Evolutionary conservation across 2,329 filamentous ascomycete species (phyloP), one percentile per base, ranked within the genome.

Genomic region (Diaporthe caulivora): DNA sequence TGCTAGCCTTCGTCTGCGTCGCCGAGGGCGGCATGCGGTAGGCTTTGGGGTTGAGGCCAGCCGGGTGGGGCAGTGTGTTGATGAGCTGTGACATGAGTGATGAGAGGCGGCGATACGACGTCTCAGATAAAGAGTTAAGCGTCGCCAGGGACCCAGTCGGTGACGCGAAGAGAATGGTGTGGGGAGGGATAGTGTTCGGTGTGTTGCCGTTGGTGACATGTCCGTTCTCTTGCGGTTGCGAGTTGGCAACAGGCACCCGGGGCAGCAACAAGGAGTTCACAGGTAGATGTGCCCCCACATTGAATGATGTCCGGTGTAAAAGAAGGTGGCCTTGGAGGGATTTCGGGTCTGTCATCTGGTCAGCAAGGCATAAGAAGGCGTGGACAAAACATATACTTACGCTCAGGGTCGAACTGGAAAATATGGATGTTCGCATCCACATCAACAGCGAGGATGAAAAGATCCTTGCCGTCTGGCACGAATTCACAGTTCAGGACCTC

Each of bases 361-460:
- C 77, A 83, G 79, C 62, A 62, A 40, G 47, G 24, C 3, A 10
- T 10, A 21, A 44, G 42, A n/a, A 55, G 37, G 17, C 11, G 74
- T 69, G 58, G 44, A 51, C 15, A 42, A 57, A 51, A 44, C 42
- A 57, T 24, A 42, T 17, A 88, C 92, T 83, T 87, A 97, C 95
- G 93, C 80, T 98, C 96, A 0, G 97, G 97, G 79, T 98, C 95
- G 79, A 97, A 99, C 82, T 98, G 94, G 76, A 98, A 85, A 60
- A 98, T 89, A 80, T 98, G 95, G 53, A 99, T 83, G 78, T 97
- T 95, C 75, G 94, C 94, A 78, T 98, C 93, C 47, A 93, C 91
- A 81, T 98, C 96, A 17, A 93, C 91, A 8, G 94, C 92, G 53
- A 98, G 86, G 76, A 99, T 92, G 80, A 92, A 94, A 17, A 99